Evolutionary conservation across 352 stramenopile species (phyloP).

Genomic region (Globisporangium solare): DNA sequence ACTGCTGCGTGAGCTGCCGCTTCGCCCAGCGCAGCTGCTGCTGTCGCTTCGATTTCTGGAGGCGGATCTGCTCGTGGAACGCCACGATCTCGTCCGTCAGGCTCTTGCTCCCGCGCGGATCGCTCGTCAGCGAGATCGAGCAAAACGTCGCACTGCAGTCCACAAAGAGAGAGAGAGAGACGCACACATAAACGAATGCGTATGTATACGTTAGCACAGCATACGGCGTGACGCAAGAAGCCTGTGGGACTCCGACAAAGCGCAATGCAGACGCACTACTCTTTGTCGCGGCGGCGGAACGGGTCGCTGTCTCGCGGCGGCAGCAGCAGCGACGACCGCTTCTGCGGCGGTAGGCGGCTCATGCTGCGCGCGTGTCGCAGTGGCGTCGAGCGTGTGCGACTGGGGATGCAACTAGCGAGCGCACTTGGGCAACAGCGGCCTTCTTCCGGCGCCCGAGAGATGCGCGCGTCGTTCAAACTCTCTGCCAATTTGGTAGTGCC

Average conservation of each 20-base stretch:
- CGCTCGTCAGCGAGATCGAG: slow-evolving; percentile 58
- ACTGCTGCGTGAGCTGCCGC: slow-evolving; percentile 8
- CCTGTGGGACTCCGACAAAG: neutral
- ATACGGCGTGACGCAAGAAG: neutral
- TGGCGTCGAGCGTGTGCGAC: too few relatives aligned
- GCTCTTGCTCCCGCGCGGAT: slow-evolving; percentile 33
- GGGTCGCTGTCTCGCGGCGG: slow-evolving; percentile 4
- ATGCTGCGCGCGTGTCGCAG: neutral
- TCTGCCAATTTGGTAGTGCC: too few relatives aligned
- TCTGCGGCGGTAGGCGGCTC: slow-evolving; percentile 1
- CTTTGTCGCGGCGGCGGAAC: slow-evolving; percentile 16
- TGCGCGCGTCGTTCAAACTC: neutral
- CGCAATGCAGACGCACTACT: slow-evolving; percentile 27
- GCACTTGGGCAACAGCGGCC: too few relatives aligned
- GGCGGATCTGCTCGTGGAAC: slow-evolving; percentile 8
- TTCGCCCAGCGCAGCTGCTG: slow-evolving; percentile 9
- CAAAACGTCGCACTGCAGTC: slow-evolving; percentile 41
- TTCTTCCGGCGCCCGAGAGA: too few relatives aligned
- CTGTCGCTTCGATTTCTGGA: slow-evolving; percentile 14
- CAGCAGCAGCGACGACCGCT: slow-evolving; percentile 1
- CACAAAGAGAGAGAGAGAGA: neutral
- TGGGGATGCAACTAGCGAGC: too few relatives aligned
- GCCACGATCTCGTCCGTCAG: slow-evolving; percentile 29
- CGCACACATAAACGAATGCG: neutral
- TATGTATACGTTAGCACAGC: neutral